Conservation (phyloP, 495 filamentous ascomycete species). For the Hyaloscypha variabilis region DNA sequence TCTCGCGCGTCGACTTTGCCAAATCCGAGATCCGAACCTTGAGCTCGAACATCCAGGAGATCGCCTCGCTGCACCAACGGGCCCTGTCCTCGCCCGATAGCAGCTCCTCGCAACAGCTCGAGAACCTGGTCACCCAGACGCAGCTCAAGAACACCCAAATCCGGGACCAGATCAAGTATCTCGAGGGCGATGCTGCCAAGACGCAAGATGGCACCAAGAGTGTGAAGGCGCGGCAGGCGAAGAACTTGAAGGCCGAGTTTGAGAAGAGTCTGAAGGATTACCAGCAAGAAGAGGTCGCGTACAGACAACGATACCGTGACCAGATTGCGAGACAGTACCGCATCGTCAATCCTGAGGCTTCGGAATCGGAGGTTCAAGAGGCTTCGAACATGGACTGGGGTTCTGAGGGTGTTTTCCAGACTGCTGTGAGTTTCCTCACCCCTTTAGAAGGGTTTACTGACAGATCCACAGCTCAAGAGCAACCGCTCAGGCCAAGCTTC, state of each 20-base stretch:
- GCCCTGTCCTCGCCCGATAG: constrained; percentile 56
- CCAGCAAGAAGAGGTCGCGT: constrained; percentile 65
- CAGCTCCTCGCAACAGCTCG: constrained; percentile 38
- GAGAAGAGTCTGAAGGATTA: constrained; percentile 63
- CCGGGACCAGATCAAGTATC: constrained; percentile 66
- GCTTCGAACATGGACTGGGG: constrained; percentile 70
- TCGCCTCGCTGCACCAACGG: constrained; percentile 63
- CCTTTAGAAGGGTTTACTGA: constrained; percentile 8
- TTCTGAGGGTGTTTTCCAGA: constrained; percentile 76
- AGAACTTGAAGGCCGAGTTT: constrained; percentile 65
- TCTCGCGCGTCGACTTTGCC: constrained; percentile 58
- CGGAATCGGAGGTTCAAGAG: constrained; percentile 62
- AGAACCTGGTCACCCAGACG: constrained; percentile 63
- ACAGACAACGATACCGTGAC: constrained; percentile 65
- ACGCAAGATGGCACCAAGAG: constrained; percentile 52
- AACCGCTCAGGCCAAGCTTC: constrained; percentile 68
- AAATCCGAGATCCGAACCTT: constrained; percentile 60
- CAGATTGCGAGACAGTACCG: constrained; percentile 74
- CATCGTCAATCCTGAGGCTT: constrained; percentile 75
- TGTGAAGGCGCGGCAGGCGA: constrained; percentile 64
- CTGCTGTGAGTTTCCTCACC: constrained; percentile 52
- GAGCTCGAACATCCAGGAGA: constrained; percentile 53
- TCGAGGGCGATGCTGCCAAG: constrained; percentile 64
- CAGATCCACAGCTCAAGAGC: constrained; percentile 58
- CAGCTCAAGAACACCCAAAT: constrained; percentile 67